A percentile compares a stretch with the other conserved stretches of the same genome.
These are phyloP conservation scores for Cladosporium oxysporum DNA, from an alignment of 2,329 filamentous ascomycete genomes.

Conservation along the genomic window DNA sequence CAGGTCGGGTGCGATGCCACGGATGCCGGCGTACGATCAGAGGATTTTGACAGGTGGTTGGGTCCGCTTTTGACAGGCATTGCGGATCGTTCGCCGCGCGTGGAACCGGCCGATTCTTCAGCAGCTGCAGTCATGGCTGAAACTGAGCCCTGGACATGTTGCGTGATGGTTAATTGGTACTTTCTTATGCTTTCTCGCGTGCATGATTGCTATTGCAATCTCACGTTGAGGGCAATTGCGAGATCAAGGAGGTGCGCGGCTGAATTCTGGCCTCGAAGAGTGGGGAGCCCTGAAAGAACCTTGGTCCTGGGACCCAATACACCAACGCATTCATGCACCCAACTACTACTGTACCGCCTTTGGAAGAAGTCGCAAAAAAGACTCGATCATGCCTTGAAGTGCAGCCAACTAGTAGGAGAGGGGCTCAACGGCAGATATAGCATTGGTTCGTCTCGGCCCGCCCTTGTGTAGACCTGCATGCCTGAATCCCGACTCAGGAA, in stretches of 20 bases:
- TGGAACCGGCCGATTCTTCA: neutral
- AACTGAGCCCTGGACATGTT: neutral
- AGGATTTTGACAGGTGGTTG: neutral
- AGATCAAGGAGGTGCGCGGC: neutral
- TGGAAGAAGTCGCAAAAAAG: neutral
- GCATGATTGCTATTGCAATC: neutral
- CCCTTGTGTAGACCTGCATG: neutral
- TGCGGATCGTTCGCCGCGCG: neutral
- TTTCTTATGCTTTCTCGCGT: neutral
- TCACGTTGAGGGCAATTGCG: neutral
- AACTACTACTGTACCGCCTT: neutral
- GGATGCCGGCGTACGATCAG: neutral
- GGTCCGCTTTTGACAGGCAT: neutral
- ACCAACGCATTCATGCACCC: neutral
- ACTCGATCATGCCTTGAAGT: neutral
- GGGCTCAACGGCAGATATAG: neutral
- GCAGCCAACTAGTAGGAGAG: neutral
- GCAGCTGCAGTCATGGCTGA: neutral
- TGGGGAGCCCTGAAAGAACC: neutral
- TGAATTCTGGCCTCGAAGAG: neutral
- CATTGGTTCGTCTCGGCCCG: neutral
- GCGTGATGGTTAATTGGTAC: neutral
- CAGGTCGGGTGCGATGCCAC: neutral
- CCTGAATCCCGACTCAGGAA: neutral
- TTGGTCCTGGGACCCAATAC: neutral